phyloP scores from a whole-genome alignment of 768 basidiomycete species.

The Lyophyllum decastes region DNA sequence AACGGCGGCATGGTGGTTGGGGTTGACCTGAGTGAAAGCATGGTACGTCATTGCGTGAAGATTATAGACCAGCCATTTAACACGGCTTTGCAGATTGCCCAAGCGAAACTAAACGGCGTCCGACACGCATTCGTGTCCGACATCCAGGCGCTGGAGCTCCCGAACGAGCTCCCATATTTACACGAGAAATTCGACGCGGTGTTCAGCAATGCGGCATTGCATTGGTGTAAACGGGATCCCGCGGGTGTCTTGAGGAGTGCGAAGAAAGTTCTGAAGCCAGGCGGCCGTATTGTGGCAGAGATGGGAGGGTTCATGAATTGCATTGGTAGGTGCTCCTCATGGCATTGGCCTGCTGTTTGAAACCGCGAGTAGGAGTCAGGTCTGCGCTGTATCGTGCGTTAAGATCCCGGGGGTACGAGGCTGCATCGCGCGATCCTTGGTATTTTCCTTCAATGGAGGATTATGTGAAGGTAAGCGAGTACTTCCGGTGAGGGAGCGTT shows the following conservation, averaged over 20 bases:
- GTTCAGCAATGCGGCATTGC: constrained; percentile 79
- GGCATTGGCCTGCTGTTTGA: neutral
- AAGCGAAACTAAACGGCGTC: constrained; percentile 49
- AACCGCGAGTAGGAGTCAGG: constrained; percentile 53
- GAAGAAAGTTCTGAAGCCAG: constrained; percentile 62
- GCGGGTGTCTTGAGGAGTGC: constrained; percentile 60
- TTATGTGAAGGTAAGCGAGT: constrained; percentile 52
- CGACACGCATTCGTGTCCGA: constrained; percentile 53
- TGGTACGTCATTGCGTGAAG: constrained; percentile 49
- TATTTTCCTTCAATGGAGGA: constrained; percentile 77
- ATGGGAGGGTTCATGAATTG: constrained; percentile 79
- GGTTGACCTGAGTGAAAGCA: constrained; percentile 67
- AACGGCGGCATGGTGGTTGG: constrained; percentile 57
- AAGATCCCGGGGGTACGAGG: constrained; percentile 54
- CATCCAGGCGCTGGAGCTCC: constrained; percentile 47
- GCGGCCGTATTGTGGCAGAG: constrained; percentile 74
- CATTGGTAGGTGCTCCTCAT: constrained; percentile 43
- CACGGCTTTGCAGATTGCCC: constrained; percentile 47
- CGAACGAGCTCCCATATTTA: constrained; percentile 27
- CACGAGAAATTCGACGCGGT: constrained; percentile 64
- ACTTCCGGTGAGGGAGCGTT: constrained; percentile 1
- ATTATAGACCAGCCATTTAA: neutral
- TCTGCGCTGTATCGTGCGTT: constrained; percentile 56
- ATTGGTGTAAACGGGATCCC: constrained; percentile 85
- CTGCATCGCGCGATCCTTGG: constrained; percentile 73